Base-by-base conservation (phyloP, 352 stramenopile genomes). In the Pythium vanterpoolii region DNA sequence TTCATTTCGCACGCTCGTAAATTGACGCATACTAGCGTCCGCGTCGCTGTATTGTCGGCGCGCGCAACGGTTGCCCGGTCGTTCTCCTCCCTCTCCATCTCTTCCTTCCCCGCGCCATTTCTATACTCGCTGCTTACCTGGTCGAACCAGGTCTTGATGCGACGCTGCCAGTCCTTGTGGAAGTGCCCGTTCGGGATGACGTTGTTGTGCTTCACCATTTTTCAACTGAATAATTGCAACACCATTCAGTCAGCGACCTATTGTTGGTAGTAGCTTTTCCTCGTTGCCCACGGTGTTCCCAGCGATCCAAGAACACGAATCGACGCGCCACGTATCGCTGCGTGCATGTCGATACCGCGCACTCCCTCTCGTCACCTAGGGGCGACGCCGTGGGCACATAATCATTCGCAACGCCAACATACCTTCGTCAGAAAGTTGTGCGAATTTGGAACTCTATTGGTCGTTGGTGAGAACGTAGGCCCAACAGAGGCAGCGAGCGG, bases 121-220 rank as follows among this genome's bases (percentile, higher is more conserved):
- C 34, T 16, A 28, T 27, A 38, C 6, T 24, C 36, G 36, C 34
- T 19, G 27, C 79, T 67, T 88, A 95, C 88, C 87, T 97, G 90
- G 84, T 97, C 80, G 73, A 98, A 98, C 88, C 89, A 98, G 62
- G 96, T 98, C 77, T 97, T 98, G 60, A 98, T 97, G 79, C 94
- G 90, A 76, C 91, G 77, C 78, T 97, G 82, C 93, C 97, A 99
- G 83, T 99, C 98, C 90, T 99, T 99, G 85, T 99, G 92, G 92
- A 99, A 99, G 83, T 99, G 97, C 68, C 96, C 95, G 83, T 99
- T 99, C 57, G 97, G 96, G 82, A 99, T 95, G 74, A 99, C 90
- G 84, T 99, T 99, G 86, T 99, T 99, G 86, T 99, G 97, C 90
- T 99, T 99, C 68, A 99, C 95, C 96, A 94, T 93, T 70, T 90